Evolutionary conservation across 164 flowering plant species (phyloP).

Genomic region (Piper betle): DNA sequence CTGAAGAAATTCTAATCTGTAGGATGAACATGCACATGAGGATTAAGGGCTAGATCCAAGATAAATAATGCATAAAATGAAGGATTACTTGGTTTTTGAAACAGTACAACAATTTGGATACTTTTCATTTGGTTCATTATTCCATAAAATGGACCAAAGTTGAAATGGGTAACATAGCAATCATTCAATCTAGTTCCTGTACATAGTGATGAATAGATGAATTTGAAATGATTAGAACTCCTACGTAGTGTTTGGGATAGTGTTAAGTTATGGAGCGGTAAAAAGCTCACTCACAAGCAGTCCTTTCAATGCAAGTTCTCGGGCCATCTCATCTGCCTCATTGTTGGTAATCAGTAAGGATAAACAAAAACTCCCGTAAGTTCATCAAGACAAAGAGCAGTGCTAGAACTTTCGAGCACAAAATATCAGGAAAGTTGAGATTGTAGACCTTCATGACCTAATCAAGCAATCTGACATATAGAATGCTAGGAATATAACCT

Average conservation of each 20-base stretch:
- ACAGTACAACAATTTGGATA: no score
- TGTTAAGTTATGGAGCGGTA: neutral
- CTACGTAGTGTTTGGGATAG: neutral
- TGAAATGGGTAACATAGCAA: no score
- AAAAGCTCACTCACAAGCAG: constrained; percentile 39
- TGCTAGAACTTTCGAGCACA: neutral
- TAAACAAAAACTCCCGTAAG: neutral
- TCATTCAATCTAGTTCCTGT: no score
- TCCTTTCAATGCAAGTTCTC: constrained; percentile 67
- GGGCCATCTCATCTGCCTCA: constrained; percentile 78
- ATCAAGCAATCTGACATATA: constrained; percentile 67
- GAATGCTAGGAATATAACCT: constrained; percentile 65
- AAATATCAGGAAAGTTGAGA: neutral
- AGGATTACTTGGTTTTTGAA: no score
- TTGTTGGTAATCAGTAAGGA: constrained; percentile 44
- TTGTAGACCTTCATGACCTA: constrained; percentile 63
- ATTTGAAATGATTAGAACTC: no score
- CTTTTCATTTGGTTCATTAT: no score
- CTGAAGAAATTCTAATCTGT: constrained; percentile 84
- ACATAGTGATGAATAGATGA: no score
- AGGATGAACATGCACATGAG: neutral
- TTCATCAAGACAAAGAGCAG: neutral
- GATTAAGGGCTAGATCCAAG: neutral
- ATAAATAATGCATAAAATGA: no score
- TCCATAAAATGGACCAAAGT: no score